Conservation (phyloP, 2,329 filamentous ascomycete species). For the Metarhizium anisopliae region DNA sequence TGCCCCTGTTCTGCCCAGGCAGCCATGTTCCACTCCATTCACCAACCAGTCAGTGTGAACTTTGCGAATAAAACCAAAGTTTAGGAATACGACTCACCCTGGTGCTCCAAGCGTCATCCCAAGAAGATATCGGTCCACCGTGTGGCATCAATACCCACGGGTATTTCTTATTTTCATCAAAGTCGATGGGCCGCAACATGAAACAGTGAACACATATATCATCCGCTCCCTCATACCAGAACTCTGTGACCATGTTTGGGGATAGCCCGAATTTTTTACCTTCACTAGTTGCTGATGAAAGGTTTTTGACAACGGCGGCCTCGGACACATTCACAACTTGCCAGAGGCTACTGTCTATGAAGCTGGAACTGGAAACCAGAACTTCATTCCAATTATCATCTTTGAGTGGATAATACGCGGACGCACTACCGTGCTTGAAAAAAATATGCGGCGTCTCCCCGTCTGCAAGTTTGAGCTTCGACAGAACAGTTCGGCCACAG, state of each 20-base stretch:
- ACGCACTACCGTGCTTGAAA: constrained; percentile 17
- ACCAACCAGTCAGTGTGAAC: background rate
- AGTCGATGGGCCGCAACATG: constrained; percentile 28
- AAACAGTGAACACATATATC: constrained; percentile 28
- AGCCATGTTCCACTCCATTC: constrained; percentile 39
- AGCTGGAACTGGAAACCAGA: constrained; percentile 27
- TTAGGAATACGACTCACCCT: constrained; percentile 17
- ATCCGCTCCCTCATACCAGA: constrained; percentile 30
- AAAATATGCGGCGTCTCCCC: constrained; percentile 17
- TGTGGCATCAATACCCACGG: constrained; percentile 30
- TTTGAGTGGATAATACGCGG: constrained; percentile 17
- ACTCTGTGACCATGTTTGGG: constrained; percentile 27
- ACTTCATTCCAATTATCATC: constrained; percentile 18
- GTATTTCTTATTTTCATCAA: constrained; percentile 26
- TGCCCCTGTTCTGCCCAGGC: constrained; percentile 54
- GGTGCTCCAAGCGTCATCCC: constrained; percentile 44
- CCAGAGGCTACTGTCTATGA: constrained; percentile 29
- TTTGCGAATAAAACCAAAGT: background rate
- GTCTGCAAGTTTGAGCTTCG: constrained; percentile 22
- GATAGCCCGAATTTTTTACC: constrained; percentile 24
- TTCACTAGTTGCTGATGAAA: constrained; percentile 18
- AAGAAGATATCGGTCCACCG: constrained; percentile 34
- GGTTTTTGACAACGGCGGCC: constrained; percentile 6
- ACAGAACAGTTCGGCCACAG: constrained; percentile 23
- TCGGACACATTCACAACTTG: constrained; percentile 21